These are phyloP conservation scores for Sporothrix curviconia DNA, from an alignment of 2,329 filamentous ascomycete species.

Conservation along the genomic window DNA sequence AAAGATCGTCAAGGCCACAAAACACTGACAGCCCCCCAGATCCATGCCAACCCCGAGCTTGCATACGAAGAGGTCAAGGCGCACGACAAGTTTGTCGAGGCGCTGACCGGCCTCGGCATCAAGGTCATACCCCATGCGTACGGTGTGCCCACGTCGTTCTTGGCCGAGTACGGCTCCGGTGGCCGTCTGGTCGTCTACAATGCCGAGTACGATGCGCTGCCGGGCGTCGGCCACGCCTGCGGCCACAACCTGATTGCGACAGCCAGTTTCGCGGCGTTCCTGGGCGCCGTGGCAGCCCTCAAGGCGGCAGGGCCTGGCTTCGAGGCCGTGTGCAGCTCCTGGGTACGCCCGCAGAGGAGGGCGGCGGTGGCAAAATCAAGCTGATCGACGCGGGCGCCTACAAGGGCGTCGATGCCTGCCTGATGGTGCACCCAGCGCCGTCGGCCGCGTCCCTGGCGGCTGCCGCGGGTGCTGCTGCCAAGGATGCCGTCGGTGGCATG, in stretches of 20 bases:
- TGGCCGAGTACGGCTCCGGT: slow-evolving; percentile 25
- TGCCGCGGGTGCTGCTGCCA: not conserved
- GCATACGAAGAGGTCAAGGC: slow-evolving; percentile 44
- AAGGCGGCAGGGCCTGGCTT: slow-evolving; percentile 10
- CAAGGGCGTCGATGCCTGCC: slow-evolving; percentile 28
- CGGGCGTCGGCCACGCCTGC: slow-evolving; percentile 35
- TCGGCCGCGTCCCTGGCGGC: not conserved
- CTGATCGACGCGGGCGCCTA: slow-evolving; percentile 38
- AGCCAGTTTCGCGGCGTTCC: slow-evolving; percentile 29
- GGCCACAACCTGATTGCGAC: slow-evolving; percentile 39
- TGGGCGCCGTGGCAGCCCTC: slow-evolving; percentile 27
- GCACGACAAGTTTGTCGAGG: slow-evolving; percentile 40
- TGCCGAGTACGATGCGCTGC: slow-evolving; percentile 26
- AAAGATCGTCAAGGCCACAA: not conserved
- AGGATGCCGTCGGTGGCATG: not conserved
- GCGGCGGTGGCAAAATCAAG: slow-evolving; percentile 37
- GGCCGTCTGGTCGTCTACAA: slow-evolving; percentile 20
- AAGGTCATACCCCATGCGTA: slow-evolving; percentile 42
- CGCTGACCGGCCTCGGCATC: slow-evolving; percentile 38
- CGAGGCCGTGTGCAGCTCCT: slow-evolving; percentile 27
- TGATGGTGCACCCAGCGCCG: slow-evolving; percentile 35
- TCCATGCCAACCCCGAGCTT: slow-evolving; percentile 41
- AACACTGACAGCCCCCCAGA: slow-evolving; percentile 10
- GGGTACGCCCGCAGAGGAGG: slow-evolving; percentile 40
- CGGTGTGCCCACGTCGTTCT: slow-evolving; percentile 45